Evolutionary conservation across 768 basidiomycete species (phyloP), one percentile per base, ranked within the genome.

Genomic region (Nevesoporus exiguus): DNA sequence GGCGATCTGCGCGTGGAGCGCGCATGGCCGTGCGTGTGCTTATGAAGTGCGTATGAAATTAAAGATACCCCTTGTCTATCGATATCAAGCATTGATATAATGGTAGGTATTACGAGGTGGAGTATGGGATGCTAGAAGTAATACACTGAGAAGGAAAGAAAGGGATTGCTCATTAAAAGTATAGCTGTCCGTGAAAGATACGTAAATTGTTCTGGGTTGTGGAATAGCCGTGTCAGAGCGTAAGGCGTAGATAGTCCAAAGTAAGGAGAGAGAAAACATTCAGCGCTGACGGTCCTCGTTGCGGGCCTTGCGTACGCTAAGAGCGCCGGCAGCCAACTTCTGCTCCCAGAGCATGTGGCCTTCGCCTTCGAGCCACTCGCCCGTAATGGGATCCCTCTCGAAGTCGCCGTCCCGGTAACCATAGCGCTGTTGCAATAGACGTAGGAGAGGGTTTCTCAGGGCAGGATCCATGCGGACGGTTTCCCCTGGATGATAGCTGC

Each of bases 381-480:
- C 85, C 0, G 83, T 80, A 39, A 67, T 54, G 0, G 83, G 70
- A 58, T 90, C 80, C 45, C 85, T 80, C 61, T 93, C 91, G 61
- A 93, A 93, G 65, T 93, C 90, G 1, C 90, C 90, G 68, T 93
- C 90, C 51, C 80, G 80, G 70, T 93, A 93, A 25, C 79, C 80
- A 64, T 89, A 93, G 37, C 90, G 80, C 59, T 79, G 65, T 67
- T 90, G 76, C 30, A 93, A 73, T 30, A 93, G 74, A 69, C 76
- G 80, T 56, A 93, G 76, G 42, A 93, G 78, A 27, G 90, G 88
- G 57, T 92, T 92, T 37, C 90, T 81, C 54, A 93, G 73, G 33
- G 86, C 89, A 10, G 90, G 90, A 63, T 93, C 90, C 90, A 93
- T 93, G 64, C 90, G 85, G 47, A 93, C 90, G 52, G 70, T 84